Base-by-base conservation (phyloP, 2,329 filamentous ascomycete genomes). In the Aureobasidium melanogenum region DNA sequence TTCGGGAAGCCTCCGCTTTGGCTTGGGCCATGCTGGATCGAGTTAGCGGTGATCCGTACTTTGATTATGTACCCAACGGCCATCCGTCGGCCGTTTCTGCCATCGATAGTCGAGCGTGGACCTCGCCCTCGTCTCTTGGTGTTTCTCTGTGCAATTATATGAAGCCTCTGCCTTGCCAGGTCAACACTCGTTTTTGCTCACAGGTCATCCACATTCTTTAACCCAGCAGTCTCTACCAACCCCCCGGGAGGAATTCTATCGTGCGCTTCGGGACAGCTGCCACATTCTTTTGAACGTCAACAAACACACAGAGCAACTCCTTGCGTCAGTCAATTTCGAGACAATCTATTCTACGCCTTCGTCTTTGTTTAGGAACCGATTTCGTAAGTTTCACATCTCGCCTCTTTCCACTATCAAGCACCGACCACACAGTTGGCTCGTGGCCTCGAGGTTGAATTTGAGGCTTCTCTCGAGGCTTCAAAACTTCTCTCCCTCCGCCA, bases 281-380 rank as follows among this genome's bases (percentile, higher is more conserved):
- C 56, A 59, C 56, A 59, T 59, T 59, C 56, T 59, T 59, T 59
- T 48, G 26, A 56, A 48, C 44, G 36, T 48, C 44, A 59, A 59
- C 44, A 59, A 59, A 59, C 56, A 59, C 56, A 48, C 34, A 28
- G 38, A 48, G 34, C 32, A 38, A 32, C 44, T 44, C 56, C 56
- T 59, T 59, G 56, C 56, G 10, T 59, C 43, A 59, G 19, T 32
- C 44, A 48, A 50, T 50, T 59, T 59, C 44, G 44, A 58, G 34
- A 50, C 56, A 59, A 48, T 59, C 56, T 59, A 59, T 59, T 59
- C 56, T 41, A 47, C 54, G 54, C 54, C 54, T 47, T 47, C 54
- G 54, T 57, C 54, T 57, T 47, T 57, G 54, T 57, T 57, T 56
- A 56, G 52, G 19, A 57, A 36, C 54, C 41, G 34, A 54, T 15